Evolutionary conservation across 2,329 filamentous ascomycete species (phyloP).

Genomic region (Zalaria sp.): DNA sequence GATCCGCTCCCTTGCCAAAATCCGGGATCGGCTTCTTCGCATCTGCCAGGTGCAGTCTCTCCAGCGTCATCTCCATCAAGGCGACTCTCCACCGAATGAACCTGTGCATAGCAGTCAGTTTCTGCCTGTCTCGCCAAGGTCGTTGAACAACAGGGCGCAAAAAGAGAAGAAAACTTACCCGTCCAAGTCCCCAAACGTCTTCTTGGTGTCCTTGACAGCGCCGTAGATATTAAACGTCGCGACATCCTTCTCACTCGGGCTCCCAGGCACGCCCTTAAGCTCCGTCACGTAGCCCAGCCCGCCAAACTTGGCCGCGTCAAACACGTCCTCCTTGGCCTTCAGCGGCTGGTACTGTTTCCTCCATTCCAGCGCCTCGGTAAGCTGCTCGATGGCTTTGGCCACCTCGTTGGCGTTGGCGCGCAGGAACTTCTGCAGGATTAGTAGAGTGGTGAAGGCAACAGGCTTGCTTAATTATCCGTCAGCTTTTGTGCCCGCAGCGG

Average conservation of each 20-base stretch:
- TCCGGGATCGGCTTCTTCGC: conserved; percentile 61
- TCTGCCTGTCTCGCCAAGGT: too few relatives aligned
- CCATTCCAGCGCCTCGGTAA: conserved; percentile 69
- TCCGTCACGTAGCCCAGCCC: conserved; percentile 69
- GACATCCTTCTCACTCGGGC: conserved; percentile 44
- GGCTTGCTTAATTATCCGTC: conserved; percentile 10
- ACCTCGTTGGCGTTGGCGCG: conserved; percentile 74
- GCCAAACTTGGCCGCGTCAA: conserved; percentile 56
- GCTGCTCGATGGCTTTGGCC: conserved; percentile 60
- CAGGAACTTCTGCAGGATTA: conserved; percentile 85
- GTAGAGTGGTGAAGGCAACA: conserved; percentile 56
- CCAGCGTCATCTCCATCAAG: conserved; percentile 75
- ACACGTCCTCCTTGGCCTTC: conserved; percentile 46
- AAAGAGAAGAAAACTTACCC: conserved; percentile 42
- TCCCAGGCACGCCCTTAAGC: conserved; percentile 43
- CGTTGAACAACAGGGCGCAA: too few relatives aligned
- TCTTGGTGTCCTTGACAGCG: conserved; percentile 63
- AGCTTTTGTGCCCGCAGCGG: conserved; percentile 3
- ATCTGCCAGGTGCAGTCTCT: conserved; percentile 54
- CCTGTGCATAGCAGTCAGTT: conserved; percentile 27
- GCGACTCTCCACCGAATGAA: conserved; percentile 85
- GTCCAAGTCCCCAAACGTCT: conserved; percentile 68
- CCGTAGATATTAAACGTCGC: conserved; percentile 94
- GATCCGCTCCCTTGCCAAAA: conserved; percentile 51
- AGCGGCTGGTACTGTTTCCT: conserved; percentile 61